These are phyloP conservation scores for Candida incommunis DNA, from an alignment of 805 yeast genomes.

Conservation along the genomic window DNA sequence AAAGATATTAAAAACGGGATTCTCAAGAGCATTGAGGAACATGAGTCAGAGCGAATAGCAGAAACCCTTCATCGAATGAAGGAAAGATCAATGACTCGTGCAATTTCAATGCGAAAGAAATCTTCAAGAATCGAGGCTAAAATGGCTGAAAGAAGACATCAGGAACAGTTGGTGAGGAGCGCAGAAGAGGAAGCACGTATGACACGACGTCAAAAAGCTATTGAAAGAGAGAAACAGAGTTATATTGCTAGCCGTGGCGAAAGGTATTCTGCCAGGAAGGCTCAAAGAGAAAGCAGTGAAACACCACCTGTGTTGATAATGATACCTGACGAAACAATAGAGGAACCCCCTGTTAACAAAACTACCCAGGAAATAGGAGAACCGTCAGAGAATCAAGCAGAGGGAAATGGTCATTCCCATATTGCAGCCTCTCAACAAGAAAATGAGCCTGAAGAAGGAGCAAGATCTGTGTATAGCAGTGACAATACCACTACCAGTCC, in stretches of 20 bases:
- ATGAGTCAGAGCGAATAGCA: not conserved
- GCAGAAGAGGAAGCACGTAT: not conserved
- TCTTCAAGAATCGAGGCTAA: not conserved
- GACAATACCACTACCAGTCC: too few relatives aligned
- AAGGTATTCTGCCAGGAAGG: not conserved
- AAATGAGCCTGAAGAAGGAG: too few relatives aligned
- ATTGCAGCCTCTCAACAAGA: too few relatives aligned
- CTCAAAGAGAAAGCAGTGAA: not conserved
- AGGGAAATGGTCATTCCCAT: too few relatives aligned
- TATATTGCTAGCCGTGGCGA: not conserved
- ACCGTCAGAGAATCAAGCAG: too few relatives aligned
- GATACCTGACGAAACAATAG: too few relatives aligned
- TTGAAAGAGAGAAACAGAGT: not conserved
- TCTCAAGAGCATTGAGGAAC: not conserved
- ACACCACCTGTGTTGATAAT: too few relatives aligned
- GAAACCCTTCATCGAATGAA: not conserved
- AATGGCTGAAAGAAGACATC: not conserved
- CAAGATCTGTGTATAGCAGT: too few relatives aligned
- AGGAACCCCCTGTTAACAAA: too few relatives aligned
- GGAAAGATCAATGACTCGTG: not conserved
- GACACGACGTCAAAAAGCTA: not conserved
- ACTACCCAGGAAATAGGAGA: too few relatives aligned
- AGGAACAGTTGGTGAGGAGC: not conserved
- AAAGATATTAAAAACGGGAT: not conserved
- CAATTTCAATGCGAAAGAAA: not conserved